These are phyloP conservation scores for Leccinum holopus DNA, from an alignment of 1,284 basidiomycete genomes.

Conservation along the genomic window DNA sequence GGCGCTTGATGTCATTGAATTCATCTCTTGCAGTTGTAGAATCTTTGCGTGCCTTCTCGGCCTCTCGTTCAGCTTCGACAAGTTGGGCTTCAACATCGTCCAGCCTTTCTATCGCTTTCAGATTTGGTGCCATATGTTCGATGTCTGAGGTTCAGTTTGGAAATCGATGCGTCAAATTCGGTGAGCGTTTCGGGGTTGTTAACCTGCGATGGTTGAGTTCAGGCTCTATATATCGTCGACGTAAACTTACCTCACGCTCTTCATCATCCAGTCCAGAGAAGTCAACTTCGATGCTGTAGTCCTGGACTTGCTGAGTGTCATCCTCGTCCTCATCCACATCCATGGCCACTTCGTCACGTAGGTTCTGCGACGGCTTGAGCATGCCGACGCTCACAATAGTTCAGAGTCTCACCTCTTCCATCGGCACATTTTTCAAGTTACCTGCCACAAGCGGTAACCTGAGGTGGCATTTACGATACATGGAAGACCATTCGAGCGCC, in stretches of 20 bases:
- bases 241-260: slow-evolving; percentile 64
- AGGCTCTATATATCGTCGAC: background rate
- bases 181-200: slow-evolving; percentile 66
- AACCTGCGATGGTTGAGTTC: slow-evolving; percentile 46
- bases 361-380: slow-evolving; percentile 15
- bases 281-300: slow-evolving; percentile 91
- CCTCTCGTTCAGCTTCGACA: no score
- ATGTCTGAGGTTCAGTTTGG: slow-evolving; percentile 29
- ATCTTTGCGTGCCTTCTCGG: no score
- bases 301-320: slow-evolving; percentile 70
- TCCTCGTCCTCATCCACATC: slow-evolving; percentile 86
- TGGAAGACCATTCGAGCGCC: slow-evolving; percentile 80
- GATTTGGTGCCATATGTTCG: no score
- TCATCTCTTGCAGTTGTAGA: no score
- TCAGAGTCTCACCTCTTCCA: no score
- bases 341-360: slow-evolving; percentile 84
- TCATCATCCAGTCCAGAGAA: slow-evolving; percentile 82
- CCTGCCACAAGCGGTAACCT: slow-evolving; percentile 62
- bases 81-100: no score
- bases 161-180: slow-evolving; percentile 77
- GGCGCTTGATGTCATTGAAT: no score
- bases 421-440: no score
- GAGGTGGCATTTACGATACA: slow-evolving; percentile 92
- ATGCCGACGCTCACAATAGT: no score
- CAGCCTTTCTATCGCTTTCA: no score